These are phyloP conservation scores for Coniella lustricola DNA, from an alignment of 2,329 filamentous ascomycete genomes.

Conservation along the genomic window DNA sequence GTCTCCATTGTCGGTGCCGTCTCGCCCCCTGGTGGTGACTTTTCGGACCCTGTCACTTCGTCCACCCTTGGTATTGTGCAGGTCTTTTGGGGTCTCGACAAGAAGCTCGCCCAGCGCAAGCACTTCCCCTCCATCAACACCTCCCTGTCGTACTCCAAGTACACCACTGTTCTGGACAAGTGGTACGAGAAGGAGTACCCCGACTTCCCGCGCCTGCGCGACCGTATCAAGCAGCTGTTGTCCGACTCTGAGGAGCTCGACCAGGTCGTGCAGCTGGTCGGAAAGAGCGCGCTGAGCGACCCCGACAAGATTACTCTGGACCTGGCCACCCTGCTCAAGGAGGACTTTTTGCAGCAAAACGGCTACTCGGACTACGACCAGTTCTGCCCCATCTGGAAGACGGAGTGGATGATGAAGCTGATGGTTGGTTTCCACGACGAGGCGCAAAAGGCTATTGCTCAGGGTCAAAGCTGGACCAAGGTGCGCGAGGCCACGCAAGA, in stretches of 20 bases:
- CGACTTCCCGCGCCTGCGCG: slow-evolving; percentile 86
- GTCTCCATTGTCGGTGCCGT: slow-evolving; percentile 98
- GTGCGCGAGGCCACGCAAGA: slow-evolving; percentile 85
- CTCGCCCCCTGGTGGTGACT: slow-evolving; percentile 95
- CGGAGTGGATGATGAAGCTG: slow-evolving; percentile 99
- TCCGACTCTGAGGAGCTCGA: slow-evolving; percentile 95
- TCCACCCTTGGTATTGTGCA: slow-evolving; percentile 95
- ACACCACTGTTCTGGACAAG: slow-evolving; percentile 79
- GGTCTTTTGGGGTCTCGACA: slow-evolving; percentile 99
- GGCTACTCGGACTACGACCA: slow-evolving; percentile 99
- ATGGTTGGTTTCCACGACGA: slow-evolving; percentile 99
- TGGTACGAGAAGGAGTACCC: slow-evolving; percentile 92
- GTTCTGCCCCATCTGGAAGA: slow-evolving; percentile 99
- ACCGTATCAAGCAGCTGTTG: slow-evolving; percentile 88
- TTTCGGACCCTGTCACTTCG: slow-evolving; percentile 94
- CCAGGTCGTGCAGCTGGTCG: slow-evolving; percentile 96
- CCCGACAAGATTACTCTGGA: slow-evolving; percentile 98
- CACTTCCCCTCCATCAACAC: slow-evolving; percentile 99
- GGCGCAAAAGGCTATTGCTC: slow-evolving; percentile 86
- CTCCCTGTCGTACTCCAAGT: slow-evolving; percentile 90
- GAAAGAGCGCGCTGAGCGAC: slow-evolving; percentile 93
- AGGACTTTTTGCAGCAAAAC: slow-evolving; percentile 98
- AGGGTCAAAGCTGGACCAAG: slow-evolving; percentile 88
- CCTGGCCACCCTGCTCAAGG: slow-evolving; percentile 85
- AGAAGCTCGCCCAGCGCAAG: slow-evolving; percentile 98